Conservation (phyloP, 495 filamentous ascomycete species). For the Lasiosphaeria miniovina region DNA sequence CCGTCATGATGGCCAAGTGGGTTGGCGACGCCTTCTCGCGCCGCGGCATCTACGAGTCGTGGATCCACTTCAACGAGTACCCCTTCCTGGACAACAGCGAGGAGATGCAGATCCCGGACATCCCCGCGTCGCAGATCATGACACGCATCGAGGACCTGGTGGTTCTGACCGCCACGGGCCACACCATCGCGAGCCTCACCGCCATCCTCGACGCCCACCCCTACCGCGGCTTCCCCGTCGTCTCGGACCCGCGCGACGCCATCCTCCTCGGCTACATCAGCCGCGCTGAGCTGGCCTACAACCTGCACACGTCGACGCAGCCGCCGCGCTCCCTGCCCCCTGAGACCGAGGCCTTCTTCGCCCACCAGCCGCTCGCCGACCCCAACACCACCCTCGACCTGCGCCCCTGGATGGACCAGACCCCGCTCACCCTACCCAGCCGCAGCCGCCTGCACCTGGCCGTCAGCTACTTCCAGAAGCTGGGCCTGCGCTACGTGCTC, state of each 20-base stretch:
- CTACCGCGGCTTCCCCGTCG: slow-evolving; percentile 90
- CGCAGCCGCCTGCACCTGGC: slow-evolving; percentile 73
- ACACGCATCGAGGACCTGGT: slow-evolving; percentile 87
- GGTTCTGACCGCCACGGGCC: slow-evolving; percentile 78
- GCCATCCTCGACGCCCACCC: slow-evolving; percentile 66
- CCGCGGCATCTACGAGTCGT: slow-evolving; percentile 93
- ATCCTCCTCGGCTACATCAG: slow-evolving; percentile 88
- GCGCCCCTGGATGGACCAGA: slow-evolving; percentile 97
- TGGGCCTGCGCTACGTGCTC: slow-evolving; percentile 86
- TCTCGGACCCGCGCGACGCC: slow-evolving; percentile 69
- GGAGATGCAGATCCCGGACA: slow-evolving; percentile 76
- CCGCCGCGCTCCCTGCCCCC: slow-evolving; percentile 57
- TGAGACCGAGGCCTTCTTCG: slow-evolving; percentile 79
- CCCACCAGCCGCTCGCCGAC: slow-evolving; percentile 77
- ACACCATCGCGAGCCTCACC: slow-evolving; percentile 75
- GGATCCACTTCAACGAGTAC: slow-evolving; percentile 96
- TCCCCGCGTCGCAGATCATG: slow-evolving; percentile 82
- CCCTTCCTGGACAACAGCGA: slow-evolving; percentile 94
- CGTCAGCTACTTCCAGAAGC: slow-evolving; percentile 86
- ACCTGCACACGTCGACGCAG: slow-evolving; percentile 58
- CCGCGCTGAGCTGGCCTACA: slow-evolving; percentile 83
- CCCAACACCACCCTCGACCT: slow-evolving; percentile 78
- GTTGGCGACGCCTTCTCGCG: slow-evolving; percentile 94
- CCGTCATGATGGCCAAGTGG: slow-evolving; percentile 99
- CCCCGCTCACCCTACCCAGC: slow-evolving; percentile 82